Conservation (phyloP, 768 basidiomycete species). For the Dacryopinax spathularia region DNA sequence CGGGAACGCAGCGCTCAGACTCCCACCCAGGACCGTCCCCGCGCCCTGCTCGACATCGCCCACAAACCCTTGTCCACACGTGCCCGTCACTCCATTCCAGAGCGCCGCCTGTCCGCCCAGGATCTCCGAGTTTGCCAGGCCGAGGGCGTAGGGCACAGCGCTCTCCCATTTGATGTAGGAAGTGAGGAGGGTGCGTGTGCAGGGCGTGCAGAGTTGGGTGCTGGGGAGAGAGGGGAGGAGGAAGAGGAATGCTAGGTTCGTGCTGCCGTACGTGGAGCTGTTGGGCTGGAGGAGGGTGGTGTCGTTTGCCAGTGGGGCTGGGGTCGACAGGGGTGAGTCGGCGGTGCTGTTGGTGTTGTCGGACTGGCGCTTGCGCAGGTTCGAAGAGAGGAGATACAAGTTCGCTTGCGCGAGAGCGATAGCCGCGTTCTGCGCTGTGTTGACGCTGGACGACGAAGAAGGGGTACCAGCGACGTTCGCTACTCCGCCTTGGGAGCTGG, state of each 20-base stretch:
- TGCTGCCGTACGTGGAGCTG: conserved; percentile 34
- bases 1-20: neutral
- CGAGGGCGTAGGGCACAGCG: conserved; percentile 56
- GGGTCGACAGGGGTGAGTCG: conserved; percentile 22
- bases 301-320: conserved; percentile 15
- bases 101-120: conserved; percentile 50
- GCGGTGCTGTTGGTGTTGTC: conserved; percentile 17
- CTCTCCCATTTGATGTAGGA: conserved; percentile 68
- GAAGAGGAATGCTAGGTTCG: conserved; percentile 62
- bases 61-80: conserved; percentile 63
- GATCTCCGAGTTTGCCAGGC: conserved; percentile 48
- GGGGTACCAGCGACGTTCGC: conserved; percentile 12
- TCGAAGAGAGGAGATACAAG: conserved; percentile 1
- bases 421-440: neutral
- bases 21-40: neutral
- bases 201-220: conserved; percentile 58
- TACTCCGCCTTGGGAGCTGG: conserved; percentile 16
- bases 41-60: conserved; percentile 19
- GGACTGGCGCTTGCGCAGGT: conserved; percentile 1
- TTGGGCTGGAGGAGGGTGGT: conserved; percentile 22
- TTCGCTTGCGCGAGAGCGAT: neutral
- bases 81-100: conserved; percentile 44
- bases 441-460: too few relatives aligned
- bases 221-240: conserved; percentile 37
- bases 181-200: conserved; percentile 63